A percentile compares a stretch with the other conserved stretches of the same genome.
Conservation (phyloP, 768 basidiomycete species). For the Lactarius sp. region DNA sequence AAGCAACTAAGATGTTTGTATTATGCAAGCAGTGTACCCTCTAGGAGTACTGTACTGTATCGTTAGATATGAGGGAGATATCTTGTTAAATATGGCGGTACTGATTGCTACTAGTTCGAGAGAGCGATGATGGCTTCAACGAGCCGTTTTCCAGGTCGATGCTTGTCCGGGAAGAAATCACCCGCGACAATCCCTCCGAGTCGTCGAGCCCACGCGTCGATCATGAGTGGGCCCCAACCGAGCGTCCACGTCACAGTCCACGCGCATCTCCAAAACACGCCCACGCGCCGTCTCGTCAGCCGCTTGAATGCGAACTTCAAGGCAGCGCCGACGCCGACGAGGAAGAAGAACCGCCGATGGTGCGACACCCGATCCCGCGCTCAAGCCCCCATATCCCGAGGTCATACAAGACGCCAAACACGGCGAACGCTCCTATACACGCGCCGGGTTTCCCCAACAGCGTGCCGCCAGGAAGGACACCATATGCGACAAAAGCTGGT, state of each 20-base stretch:
- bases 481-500: conserved; percentile 35
- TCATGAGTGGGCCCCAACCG: conserved; percentile 34
- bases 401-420: conserved; percentile 57
- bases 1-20: too few species aligned
- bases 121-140: background rate
- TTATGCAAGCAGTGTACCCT: too few species aligned
- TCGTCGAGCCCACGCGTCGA: conserved; percentile 17
- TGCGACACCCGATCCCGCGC: conserved; percentile 42
- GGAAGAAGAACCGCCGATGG: conserved; percentile 51
- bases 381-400: conserved; percentile 57
- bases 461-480: conserved; percentile 33
- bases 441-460: too few species aligned
- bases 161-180: too few species aligned
- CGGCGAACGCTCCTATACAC: conserved; percentile 52
- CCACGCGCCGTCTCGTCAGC: conserved; percentile 41
- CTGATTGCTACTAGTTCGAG: background rate
- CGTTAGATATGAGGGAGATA: too few species aligned
- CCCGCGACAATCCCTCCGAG: conserved; percentile 15
- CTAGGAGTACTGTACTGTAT: too few species aligned
- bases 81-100: too few species aligned
- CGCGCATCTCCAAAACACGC: conserved; percentile 46
- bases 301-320: conserved; percentile 41
- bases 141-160: too few species aligned
- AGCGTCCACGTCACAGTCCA: conserved; percentile 51
- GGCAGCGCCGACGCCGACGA: conserved; percentile 54